These are phyloP conservation scores for Austroboletus sp. DNA, from an alignment of 1,284 basidiomycete species.

Conservation along the genomic window DNA sequence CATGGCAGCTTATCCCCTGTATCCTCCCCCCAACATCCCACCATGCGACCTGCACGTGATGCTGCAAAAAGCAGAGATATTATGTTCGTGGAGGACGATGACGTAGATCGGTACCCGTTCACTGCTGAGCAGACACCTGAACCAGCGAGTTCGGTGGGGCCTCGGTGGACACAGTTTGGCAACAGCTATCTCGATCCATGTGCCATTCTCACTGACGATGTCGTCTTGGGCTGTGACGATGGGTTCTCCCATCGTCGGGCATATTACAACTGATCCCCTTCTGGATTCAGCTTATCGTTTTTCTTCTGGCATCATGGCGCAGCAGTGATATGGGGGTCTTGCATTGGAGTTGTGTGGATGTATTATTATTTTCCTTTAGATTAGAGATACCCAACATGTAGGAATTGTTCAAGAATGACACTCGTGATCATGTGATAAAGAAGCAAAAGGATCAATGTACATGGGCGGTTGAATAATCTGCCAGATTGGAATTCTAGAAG, in stretches of 20 bases:
- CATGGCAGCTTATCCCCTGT: conserved; percentile 25
- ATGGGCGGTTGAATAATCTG: conserved; percentile 12
- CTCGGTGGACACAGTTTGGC: conserved; percentile 26
- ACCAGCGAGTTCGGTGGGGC: conserved; percentile 12
- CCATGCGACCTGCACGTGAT: conserved; percentile 4
- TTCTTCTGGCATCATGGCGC: conserved; percentile 1
- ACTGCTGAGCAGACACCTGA: conserved; percentile 14
- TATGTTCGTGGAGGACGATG: conserved; percentile 23
- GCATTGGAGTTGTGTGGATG: conserved; percentile 14
- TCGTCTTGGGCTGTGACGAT: conserved; percentile 21
- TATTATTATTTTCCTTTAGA: conserved; percentile 22
- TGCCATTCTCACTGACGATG: conserved; percentile 24
- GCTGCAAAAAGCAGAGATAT: conserved; percentile 18
- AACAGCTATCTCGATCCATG: conserved; percentile 25
- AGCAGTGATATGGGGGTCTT: conserved; percentile 11
- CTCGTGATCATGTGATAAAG: neutral
- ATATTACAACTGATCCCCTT: conserved; percentile 4
- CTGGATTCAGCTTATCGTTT: neutral
- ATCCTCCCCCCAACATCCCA: conserved; percentile 14
- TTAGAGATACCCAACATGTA: conserved; percentile 24
- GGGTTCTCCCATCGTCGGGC: conserved; percentile 20
- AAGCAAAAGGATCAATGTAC: conserved; percentile 6
- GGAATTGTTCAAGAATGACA: neutral
- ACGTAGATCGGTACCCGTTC: conserved; percentile 27
- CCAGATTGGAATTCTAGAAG: neutral